These are phyloP conservation scores for Candida anglica DNA, from an alignment of 805 yeast species.

Conservation along the genomic window DNA sequence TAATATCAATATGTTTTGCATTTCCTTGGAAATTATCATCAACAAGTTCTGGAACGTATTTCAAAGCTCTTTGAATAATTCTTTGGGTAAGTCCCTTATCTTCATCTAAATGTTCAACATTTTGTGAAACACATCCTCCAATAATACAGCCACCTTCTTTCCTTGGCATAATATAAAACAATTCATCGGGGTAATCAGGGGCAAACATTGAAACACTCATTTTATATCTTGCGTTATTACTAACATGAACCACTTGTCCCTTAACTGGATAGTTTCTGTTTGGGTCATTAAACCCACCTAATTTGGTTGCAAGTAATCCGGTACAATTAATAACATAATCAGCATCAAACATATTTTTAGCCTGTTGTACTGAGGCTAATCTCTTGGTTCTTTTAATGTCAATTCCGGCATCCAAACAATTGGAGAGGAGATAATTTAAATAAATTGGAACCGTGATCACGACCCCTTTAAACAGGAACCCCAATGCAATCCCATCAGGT, in stretches of 20 bases:
- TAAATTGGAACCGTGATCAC: slow-evolving; percentile 59
- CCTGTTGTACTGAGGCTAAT: slow-evolving; percentile 45
- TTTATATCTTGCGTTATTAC: slow-evolving; percentile 33
- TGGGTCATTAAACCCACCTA: slow-evolving; percentile 44
- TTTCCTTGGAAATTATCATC: slow-evolving; percentile 22
- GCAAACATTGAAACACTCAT: slow-evolving; percentile 29
- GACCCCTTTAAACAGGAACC: slow-evolving; percentile 49
- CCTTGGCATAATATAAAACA: slow-evolving; percentile 62
- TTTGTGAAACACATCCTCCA: slow-evolving; percentile 46
- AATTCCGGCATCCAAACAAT: slow-evolving; percentile 46
- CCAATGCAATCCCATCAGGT: slow-evolving; percentile 40
- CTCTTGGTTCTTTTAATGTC: slow-evolving; percentile 36
- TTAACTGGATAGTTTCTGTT: slow-evolving; percentile 45
- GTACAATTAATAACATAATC: slow-evolving; percentile 55
- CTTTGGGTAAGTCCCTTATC: slow-evolving; percentile 46
- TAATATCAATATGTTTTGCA: slow-evolving; percentile 25
- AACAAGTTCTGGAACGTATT: slow-evolving; percentile 35
- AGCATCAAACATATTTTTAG: slow-evolving; percentile 39
- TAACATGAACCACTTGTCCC: slow-evolving; percentile 56
- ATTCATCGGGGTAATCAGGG: slow-evolving; percentile 36
- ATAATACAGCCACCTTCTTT: slow-evolving; percentile 69
- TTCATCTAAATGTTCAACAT: slow-evolving; percentile 13
- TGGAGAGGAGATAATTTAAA: slow-evolving; percentile 46
- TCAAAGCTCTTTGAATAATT: slow-evolving; percentile 41
- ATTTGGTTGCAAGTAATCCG: slow-evolving; percentile 45